These are phyloP conservation scores for Lipomyces starkeyi DNA, from an alignment of 805 yeast genomes.

Conservation along the genomic window DNA sequence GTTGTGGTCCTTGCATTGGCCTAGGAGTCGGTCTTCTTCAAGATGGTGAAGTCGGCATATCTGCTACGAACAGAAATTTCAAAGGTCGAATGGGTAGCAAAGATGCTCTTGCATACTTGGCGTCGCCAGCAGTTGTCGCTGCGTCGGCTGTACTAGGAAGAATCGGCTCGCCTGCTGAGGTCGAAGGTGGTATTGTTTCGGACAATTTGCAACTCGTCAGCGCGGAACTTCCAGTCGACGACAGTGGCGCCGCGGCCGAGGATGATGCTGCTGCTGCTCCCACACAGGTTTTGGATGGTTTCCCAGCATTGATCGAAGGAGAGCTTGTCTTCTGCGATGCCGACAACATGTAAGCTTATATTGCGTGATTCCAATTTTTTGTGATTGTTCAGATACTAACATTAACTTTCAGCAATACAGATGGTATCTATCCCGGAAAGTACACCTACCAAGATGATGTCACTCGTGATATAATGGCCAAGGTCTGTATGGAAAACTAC, in stretches of 20 bases:
- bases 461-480: conserved; percentile 93
- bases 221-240: conserved; percentile 46
- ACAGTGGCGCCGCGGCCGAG: conserved; percentile 44
- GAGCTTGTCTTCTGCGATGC: conserved; percentile 96
- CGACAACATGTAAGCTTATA: conserved; percentile 54
- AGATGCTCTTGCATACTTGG: conserved; percentile 93
- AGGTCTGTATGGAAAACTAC: conserved; percentile 99
- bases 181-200: conserved; percentile 56
- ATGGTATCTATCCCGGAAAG: conserved; percentile 98
- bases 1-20: conserved; percentile 99
- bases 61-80: conserved; percentile 98
- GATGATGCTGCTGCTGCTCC: conserved; percentile 50
- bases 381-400: neutral
- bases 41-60: conserved; percentile 97
- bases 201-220: conserved; percentile 41
- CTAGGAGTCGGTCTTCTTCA: conserved; percentile 91
- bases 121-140: conserved; percentile 98
- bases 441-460: conserved; percentile 99
- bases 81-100: conserved; percentile 99
- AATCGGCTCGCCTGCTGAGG: conserved; percentile 90
- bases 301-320: conserved; percentile 88
- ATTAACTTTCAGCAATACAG: conserved; percentile 75
- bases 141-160: conserved; percentile 96
- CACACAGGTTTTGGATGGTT: conserved; percentile 84
- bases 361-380: neutral